Evolutionary conservation across 306 rosid species (phyloP).

Genomic region (Gleditsia sinensis): DNA sequence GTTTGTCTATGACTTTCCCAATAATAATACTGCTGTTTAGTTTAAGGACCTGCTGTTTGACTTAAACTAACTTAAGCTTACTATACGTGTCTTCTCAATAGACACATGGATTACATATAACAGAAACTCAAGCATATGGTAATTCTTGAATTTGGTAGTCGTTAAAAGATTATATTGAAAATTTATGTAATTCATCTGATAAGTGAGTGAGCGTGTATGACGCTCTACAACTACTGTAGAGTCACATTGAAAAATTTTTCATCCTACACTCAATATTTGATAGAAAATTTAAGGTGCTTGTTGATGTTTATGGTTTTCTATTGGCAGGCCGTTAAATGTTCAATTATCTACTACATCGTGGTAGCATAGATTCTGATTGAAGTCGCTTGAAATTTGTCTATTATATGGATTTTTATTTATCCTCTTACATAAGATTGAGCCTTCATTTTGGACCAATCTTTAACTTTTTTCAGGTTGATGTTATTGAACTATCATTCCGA

Average conservation of each 20-base stretch:
- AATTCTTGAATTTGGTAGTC: background rate
- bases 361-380: too few relatives aligned
- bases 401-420: too few relatives aligned
- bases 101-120: background rate
- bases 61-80: too few relatives aligned
- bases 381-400: too few relatives aligned
- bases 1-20: background rate
- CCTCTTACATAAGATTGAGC: background rate
- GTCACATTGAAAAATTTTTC: background rate
- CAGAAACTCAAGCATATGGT: background rate
- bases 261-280: too few relatives aligned
- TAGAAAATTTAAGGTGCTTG: too few relatives aligned
- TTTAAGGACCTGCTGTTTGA: too few relatives aligned
- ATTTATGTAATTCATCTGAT: background rate
- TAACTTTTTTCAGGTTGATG: conserved; percentile 41
- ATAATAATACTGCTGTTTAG: too few relatives aligned
- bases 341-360: too few relatives aligned
- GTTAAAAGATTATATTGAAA: too few relatives aligned
- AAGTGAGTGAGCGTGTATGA: background rate
- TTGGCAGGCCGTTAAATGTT: too few relatives aligned
- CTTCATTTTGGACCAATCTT: background rate
- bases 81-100: background rate
- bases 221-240: background rate
- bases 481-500: conserved; percentile 45
- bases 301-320: too few relatives aligned